Conservation (phyloP, 2,329 filamentous ascomycete species). For the Cylindrodendrum hubeiense region DNA sequence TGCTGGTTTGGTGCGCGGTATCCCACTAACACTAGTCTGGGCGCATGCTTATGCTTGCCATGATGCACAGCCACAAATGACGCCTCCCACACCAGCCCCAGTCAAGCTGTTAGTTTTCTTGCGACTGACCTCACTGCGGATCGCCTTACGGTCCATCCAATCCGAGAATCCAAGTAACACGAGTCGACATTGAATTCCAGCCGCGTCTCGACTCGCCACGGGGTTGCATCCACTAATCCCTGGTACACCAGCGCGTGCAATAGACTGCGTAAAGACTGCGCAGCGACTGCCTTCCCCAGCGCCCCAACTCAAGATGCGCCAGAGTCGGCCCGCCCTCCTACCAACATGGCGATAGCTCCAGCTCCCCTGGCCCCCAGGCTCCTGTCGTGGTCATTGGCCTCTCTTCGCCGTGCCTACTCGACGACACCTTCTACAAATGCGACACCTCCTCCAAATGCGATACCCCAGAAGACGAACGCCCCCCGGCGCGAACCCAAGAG, state of each 20-base stretch:
- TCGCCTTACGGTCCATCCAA: constrained; percentile 5
- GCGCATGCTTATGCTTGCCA: constrained; percentile 2
- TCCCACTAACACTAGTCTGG: constrained; percentile 17
- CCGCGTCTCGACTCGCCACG: not conserved
- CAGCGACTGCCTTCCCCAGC: not conserved
- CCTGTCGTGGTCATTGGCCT: constrained; percentile 22
- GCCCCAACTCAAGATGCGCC: constrained; percentile 29
- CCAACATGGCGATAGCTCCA: constrained; percentile 43
- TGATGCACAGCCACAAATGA: constrained; percentile 23
- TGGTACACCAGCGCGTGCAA: not conserved
- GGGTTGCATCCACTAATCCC: not conserved
- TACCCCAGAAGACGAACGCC: constrained; percentile 14
- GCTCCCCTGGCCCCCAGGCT: constrained; percentile 29
- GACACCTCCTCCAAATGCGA: constrained; percentile 6
- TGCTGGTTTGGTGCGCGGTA: constrained; percentile 17
- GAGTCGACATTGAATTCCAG: not conserved
- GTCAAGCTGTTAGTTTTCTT: not conserved
- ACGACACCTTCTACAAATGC: constrained; percentile 7
- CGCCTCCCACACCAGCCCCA: not conserved
- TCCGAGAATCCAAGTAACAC: constrained; percentile 1
- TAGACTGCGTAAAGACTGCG: not conserved
- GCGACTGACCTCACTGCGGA: constrained; percentile 9
- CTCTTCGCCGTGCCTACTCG: constrained; percentile 29
- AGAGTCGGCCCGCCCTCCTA: constrained; percentile 4
- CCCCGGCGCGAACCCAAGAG: constrained; percentile 8